Evolutionary conservation across 306 rosid genomes (phyloP).

Genomic region (Gynostemma pentaphyllum): DNA sequence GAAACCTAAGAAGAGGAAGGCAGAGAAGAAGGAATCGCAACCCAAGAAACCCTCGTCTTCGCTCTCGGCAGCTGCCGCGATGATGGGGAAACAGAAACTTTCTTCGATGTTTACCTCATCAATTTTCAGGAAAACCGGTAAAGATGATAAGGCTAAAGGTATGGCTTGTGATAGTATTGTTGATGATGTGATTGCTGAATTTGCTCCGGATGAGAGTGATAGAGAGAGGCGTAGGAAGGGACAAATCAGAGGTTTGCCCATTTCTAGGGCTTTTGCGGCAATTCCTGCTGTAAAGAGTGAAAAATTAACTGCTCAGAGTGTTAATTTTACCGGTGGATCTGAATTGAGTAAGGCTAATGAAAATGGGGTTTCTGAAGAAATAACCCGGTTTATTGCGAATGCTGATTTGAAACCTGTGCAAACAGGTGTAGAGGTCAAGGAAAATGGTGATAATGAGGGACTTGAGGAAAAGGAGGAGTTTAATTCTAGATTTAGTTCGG

Average conservation of each 20-base stretch:
- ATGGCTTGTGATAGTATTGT: conserved; percentile 48
- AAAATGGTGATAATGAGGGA: conserved; percentile 8
- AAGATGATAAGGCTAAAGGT: conserved; percentile 47
- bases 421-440: conserved; percentile 12
- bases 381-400: background rate
- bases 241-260: conserved; percentile 9
- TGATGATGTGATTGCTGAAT: conserved; percentile 77
- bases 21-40: conserved; percentile 46
- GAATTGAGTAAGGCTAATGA: conserved; percentile 1
- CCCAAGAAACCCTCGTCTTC: conserved; percentile 48
- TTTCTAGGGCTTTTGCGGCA: conserved; percentile 8
- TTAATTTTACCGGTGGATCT: conserved; percentile 14
- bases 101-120: conserved; percentile 87
- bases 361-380: conserved; percentile 7
- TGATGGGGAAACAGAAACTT: conserved; percentile 69
- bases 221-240: conserved; percentile 48
- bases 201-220: conserved; percentile 77
- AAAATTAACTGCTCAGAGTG: conserved; percentile 5
- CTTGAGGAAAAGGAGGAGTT: conserved; percentile 11
- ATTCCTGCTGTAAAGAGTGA: conserved; percentile 15
- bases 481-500: conserved; percentile 15
- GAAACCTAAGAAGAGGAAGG: conserved; percentile 48
- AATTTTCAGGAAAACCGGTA: conserved; percentile 39
- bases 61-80: conserved; percentile 75
- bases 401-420: conserved; percentile 19